These are phyloP conservation scores for Trichoderma virens DNA, from an alignment of 495 filamentous ascomycete genomes.

Conservation along the genomic window DNA sequence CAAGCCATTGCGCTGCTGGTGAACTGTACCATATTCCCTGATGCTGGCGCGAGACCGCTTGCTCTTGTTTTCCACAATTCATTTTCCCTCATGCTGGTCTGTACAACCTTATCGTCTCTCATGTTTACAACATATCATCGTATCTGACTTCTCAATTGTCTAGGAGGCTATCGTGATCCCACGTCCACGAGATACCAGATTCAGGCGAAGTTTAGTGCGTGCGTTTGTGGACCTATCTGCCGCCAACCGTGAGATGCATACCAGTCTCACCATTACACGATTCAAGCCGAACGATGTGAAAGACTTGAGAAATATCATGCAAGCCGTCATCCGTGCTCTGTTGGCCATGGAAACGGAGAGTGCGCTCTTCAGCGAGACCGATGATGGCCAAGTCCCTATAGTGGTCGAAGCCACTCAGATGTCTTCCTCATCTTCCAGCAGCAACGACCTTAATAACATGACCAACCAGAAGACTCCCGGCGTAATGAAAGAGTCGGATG, in stretches of 20 bases:
- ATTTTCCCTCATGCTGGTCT: constrained; percentile 32
- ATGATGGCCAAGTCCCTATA: neutral
- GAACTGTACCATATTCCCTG: constrained; percentile 39
- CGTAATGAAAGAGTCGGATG: neutral
- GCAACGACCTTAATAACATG: neutral
- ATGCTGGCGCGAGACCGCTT: constrained; percentile 44
- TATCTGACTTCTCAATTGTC: constrained; percentile 7
- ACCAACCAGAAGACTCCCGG: neutral
- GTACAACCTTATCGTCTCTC: neutral
- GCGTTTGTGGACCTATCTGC: constrained; percentile 49
- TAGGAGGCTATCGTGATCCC: constrained; percentile 35
- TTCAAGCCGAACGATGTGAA: constrained; percentile 40
- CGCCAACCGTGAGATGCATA: constrained; percentile 45
- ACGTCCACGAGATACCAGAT: constrained; percentile 13
- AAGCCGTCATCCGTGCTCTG: constrained; percentile 43
- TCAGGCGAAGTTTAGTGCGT: constrained; percentile 31
- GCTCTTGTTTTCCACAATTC: constrained; percentile 37
- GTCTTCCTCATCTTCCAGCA: neutral
- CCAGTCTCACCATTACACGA: constrained; percentile 44
- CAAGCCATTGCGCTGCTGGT: constrained; percentile 43
- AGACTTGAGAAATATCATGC: constrained; percentile 43
- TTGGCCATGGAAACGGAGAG: constrained; percentile 38
- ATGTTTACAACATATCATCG: neutral
- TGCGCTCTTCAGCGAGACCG: constrained; percentile 27
- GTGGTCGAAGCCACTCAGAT: neutral